These are phyloP conservation scores for Piper betle DNA, from an alignment of 164 flowering plant species.

Conservation along the genomic window DNA sequence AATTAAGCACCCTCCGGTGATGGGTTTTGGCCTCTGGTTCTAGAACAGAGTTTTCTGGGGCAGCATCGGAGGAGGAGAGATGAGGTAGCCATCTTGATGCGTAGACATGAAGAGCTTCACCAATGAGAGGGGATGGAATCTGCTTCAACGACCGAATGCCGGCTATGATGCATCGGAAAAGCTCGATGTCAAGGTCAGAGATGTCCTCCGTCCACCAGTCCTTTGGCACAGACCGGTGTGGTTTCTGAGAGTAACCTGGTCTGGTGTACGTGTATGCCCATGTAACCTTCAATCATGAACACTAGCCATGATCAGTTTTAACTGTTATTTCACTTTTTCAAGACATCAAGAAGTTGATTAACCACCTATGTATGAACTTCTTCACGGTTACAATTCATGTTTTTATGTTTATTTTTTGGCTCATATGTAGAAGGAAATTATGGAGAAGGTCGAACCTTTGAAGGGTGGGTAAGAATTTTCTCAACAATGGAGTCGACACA, in stretches of 20 bases:
- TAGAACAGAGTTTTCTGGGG: slow-evolving; percentile 22
- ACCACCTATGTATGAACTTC: too few relatives aligned
- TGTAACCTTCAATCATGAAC: slow-evolving; percentile 37
- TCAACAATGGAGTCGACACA: slow-evolving; percentile 70
- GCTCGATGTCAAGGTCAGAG: slow-evolving; percentile 52
- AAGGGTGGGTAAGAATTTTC: slow-evolving; percentile 54
- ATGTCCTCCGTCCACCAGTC: slow-evolving; percentile 99
- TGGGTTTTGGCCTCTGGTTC: slow-evolving; percentile 16
- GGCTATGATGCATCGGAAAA: slow-evolving; percentile 44
- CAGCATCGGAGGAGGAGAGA: slow-evolving; percentile 11
- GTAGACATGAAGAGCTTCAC: slow-evolving; percentile 88
- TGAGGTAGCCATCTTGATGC: slow-evolving; percentile 62
- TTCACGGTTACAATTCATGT: too few relatives aligned
- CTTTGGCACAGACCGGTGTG: slow-evolving; percentile 48
- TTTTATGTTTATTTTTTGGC: too few relatives aligned
- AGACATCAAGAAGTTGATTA: neutral
- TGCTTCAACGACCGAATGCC: slow-evolving; percentile 36
- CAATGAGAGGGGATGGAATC: slow-evolving; percentile 62
- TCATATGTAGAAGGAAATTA: neutral
- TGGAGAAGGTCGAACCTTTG: slow-evolving; percentile 31
- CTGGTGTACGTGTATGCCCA: slow-evolving; percentile 92
- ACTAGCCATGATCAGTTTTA: neutral
- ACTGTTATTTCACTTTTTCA: neutral
- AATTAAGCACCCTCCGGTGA: slow-evolving; percentile 38
- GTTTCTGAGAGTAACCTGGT: slow-evolving; percentile 49